These are phyloP conservation scores for Pleurotus djamor DNA, from an alignment of 768 basidiomycete genomes.

Conservation along the genomic window DNA sequence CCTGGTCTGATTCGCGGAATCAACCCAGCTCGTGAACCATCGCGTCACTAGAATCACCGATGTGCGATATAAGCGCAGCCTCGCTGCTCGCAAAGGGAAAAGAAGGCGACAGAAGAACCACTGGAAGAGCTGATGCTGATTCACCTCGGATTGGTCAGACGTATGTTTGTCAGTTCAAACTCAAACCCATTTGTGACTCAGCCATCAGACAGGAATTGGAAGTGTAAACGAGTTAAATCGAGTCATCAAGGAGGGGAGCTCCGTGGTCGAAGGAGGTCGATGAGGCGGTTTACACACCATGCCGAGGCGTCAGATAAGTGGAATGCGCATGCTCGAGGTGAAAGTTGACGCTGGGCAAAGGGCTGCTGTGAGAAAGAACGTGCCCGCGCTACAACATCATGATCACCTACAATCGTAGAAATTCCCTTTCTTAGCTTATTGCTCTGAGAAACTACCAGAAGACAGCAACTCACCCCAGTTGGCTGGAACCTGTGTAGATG, in stretches of 20 bases:
- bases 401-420: not conserved
- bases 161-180: not conserved
- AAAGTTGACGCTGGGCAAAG: not conserved
- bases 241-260: not conserved
- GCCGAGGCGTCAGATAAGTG: not conserved
- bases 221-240: not conserved
- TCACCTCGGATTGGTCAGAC: conserved; percentile 3
- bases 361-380: not conserved
- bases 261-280: conserved; percentile 2
- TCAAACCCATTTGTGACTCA: too few species aligned
- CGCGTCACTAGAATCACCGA: conserved; percentile 2
- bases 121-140: not conserved
- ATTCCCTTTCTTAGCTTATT: not conserved
- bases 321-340: not conserved
- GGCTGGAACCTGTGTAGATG: not conserved
- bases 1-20: too few species aligned
- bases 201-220: not conserved
- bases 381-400: not conserved
- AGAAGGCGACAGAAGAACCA: not conserved
- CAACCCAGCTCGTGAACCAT: conserved; percentile 1
- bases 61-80: conserved; percentile 2
- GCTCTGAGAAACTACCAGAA: not conserved
- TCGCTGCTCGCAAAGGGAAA: not conserved
- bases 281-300: not conserved
- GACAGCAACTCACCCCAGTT: not conserved